phyloP scores from a whole-genome alignment of 2,329 filamentous ascomycete species.

The Xylaria multiplex region DNA sequence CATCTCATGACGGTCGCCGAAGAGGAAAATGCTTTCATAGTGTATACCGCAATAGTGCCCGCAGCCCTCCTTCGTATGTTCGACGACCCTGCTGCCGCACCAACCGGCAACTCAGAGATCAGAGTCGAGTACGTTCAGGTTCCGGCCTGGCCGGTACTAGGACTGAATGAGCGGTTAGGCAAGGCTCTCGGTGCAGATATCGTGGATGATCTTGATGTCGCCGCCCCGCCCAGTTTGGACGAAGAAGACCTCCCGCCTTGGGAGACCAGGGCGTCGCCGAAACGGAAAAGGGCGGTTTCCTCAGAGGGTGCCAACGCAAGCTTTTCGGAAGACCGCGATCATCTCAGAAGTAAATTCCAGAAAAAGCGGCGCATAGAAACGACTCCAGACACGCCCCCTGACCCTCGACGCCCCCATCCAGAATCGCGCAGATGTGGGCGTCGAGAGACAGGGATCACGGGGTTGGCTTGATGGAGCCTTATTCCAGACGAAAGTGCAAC shows the following conservation, averaged over 20 bases:
- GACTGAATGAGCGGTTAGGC: constrained; percentile 65
- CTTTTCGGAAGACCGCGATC: constrained; percentile 46
- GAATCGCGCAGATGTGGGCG: constrained; percentile 85
- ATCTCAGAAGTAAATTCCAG: neutral
- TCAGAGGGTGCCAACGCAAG: constrained; percentile 48
- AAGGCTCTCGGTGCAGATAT: constrained; percentile 63
- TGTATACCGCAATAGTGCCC: constrained; percentile 63
- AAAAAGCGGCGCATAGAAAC: constrained; percentile 15
- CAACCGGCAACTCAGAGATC: constrained; percentile 51
- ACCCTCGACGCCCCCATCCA: constrained; percentile 81
- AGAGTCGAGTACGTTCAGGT: constrained; percentile 60
- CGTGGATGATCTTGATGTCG: constrained; percentile 56
- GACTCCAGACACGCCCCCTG: constrained; percentile 79
- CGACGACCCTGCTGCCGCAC: constrained; percentile 57
- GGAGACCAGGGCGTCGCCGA: constrained; percentile 30
- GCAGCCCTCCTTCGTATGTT: constrained; percentile 62
- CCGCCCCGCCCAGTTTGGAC: constrained; percentile 60
- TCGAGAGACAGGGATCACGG: constrained; percentile 58
- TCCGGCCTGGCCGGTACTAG: constrained; percentile 64
- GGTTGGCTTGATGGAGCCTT: constrained; percentile 15
- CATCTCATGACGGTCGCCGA: constrained; percentile 59
- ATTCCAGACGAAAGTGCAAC: neutral
- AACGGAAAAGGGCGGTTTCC: constrained; percentile 44
- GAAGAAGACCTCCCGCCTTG: neutral
- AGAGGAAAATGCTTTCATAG: constrained; percentile 61